Percentiles rank a stretch among this genome's conserved stretches.
Conservation (phyloP, 306 rosid species). For the Lotus japonicus region DNA sequence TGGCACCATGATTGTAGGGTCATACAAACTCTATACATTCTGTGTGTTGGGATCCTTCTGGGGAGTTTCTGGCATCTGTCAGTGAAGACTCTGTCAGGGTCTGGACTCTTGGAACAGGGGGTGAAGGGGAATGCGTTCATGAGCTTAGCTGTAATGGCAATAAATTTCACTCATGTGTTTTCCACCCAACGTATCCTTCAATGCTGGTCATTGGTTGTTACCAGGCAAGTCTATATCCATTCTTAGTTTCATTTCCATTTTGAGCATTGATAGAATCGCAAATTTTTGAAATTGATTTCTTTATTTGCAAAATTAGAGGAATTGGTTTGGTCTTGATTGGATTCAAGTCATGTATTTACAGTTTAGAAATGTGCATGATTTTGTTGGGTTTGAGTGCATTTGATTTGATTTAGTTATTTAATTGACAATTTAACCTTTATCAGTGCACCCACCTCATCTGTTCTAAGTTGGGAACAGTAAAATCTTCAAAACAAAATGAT, state of each 20-base stretch:
- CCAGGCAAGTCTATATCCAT: constrained; percentile 52
- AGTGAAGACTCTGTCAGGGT: constrained; percentile 97
- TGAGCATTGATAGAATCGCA: neutral
- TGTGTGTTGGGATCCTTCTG: constrained; percentile 90
- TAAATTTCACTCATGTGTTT: constrained; percentile 82
- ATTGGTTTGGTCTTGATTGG: neutral
- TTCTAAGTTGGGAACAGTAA: no score
- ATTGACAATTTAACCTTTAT: no score
- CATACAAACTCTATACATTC: constrained; percentile 70
- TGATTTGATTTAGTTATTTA: no score
- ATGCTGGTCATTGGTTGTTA: constrained; percentile 90
- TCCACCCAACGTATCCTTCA: constrained; percentile 79
- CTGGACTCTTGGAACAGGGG: constrained; percentile 82
- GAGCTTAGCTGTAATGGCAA: constrained; percentile 86
- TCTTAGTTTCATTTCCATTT: neutral
- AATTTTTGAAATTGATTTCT: neutral
- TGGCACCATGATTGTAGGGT: constrained; percentile 55
- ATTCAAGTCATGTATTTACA: no score
- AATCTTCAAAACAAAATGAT: no score
- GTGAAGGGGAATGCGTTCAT: constrained; percentile 79
- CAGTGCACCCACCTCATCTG: no score
- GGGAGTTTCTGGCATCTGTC: constrained; percentile 86
- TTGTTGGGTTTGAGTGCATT: no score
- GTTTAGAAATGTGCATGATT: no score
- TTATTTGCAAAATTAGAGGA: neutral